Conservation (phyloP, 441 rosid species). For the Bruguiera hainesii region DNA sequence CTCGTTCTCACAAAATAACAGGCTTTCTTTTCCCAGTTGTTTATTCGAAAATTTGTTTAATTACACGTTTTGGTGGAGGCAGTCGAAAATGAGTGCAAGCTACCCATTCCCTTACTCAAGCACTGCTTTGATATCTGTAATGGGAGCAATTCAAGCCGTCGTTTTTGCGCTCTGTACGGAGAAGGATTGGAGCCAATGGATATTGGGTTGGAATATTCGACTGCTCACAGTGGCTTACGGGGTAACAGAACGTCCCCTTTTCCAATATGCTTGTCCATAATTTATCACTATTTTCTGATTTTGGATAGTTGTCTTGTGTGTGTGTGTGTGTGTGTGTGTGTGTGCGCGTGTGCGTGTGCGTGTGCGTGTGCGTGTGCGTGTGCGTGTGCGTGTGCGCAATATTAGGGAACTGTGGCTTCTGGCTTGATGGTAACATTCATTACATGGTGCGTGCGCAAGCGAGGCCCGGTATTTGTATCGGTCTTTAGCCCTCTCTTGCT, state of each 20-base stretch:
- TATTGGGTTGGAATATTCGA: conserved; percentile 19
- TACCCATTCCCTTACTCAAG: conserved; percentile 18
- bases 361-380: not conserved
- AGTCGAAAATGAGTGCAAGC: conserved; percentile 14
- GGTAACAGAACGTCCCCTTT: not conserved
- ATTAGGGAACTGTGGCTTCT: not conserved
- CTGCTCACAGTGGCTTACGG: conserved; percentile 11
- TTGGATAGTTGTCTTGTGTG: not conserved
- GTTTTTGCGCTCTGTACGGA: conserved; percentile 6
- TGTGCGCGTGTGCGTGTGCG: too few relatives aligned
- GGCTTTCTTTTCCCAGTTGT: not conserved
- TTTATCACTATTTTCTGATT: not conserved
- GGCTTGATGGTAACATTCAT: not conserved
- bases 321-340: not conserved
- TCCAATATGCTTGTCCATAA: not conserved
- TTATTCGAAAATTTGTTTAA: not conserved
- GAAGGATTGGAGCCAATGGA: conserved; percentile 21
- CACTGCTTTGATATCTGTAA: conserved; percentile 14
- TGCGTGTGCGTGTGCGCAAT: too few relatives aligned
- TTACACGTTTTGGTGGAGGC: not conserved
- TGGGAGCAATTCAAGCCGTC: conserved; percentile 14
- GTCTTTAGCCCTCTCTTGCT: not conserved
- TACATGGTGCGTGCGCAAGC: not conserved
- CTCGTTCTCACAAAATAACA: too few relatives aligned
- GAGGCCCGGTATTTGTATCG: not conserved